phyloP scores from a whole-genome alignment of 345 rosid species.

The Eucalyptus marginata region DNA sequence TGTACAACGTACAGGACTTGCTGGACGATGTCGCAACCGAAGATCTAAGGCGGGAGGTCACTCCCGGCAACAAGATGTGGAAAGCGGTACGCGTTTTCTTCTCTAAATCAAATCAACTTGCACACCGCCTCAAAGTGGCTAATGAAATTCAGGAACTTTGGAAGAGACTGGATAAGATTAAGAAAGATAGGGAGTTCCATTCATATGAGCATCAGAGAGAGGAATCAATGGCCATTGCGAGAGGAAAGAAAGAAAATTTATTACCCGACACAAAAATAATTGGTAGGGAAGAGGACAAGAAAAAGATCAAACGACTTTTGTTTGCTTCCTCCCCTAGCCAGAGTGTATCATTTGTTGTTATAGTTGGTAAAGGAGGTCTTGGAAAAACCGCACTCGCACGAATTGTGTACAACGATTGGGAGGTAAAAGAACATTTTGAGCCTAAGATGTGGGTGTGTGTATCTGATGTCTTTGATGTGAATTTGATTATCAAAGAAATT shows the following conservation, averaged over 20 bases:
- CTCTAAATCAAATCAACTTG: background rate
- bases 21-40: no score
- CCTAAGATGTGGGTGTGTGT: background rate
- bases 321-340: background rate
- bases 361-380: background rate
- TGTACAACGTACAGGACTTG: no score
- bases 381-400: background rate
- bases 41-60: no score
- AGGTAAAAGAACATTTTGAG: background rate
- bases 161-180: background rate
- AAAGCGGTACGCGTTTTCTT: background rate
- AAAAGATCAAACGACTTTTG: background rate
- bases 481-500: background rate
- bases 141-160: background rate
- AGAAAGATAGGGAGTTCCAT: background rate
- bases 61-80: background rate
- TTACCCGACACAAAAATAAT: rapidly evolving
- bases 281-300: background rate
- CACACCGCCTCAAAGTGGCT: background rate
- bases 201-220: background rate
- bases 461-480: background rate
- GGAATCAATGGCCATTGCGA: background rate
- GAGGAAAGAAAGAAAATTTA: background rate
- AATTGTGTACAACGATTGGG: background rate
- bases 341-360: background rate